phyloP scores from a whole-genome alignment of 148 eudicot genomes.

The Rhododendron ovatum region DNA sequence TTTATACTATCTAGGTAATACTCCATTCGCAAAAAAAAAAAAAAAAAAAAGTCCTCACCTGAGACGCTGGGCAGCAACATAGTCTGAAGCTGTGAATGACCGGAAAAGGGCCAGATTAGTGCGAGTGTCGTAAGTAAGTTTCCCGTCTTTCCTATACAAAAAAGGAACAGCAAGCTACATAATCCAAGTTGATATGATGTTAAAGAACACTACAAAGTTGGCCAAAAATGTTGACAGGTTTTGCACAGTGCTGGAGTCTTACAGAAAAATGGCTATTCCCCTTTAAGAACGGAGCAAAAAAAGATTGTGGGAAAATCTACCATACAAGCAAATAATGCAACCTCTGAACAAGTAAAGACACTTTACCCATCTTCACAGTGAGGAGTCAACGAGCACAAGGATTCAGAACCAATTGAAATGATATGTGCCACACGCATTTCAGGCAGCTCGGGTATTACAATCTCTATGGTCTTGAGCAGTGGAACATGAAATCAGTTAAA shows the following conservation, averaged over 20 bases:
- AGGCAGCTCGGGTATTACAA: conserved; percentile 76
- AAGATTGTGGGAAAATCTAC: neutral
- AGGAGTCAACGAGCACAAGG: conserved; percentile 53
- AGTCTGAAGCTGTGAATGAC: conserved; percentile 79
- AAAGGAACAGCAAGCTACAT: conserved; percentile 5
- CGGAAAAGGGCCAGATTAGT: conserved; percentile 72
- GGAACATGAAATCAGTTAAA: conserved; percentile 11
- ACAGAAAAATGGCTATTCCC: neutral
- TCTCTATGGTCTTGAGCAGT: conserved; percentile 58
- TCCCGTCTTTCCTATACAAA: conserved; percentile 42
- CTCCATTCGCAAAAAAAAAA: neutral
- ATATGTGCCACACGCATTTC: conserved; percentile 89
- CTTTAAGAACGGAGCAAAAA: neutral
- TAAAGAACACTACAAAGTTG: neutral
- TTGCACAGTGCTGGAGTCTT: neutral
- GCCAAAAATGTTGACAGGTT: neutral
- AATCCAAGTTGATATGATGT: neutral
- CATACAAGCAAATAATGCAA: neutral
- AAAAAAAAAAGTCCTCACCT: conserved; percentile 33
- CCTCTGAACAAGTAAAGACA: conserved; percentile 9
- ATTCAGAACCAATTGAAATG: conserved; percentile 90
- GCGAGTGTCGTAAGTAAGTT: conserved; percentile 75
- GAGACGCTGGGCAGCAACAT: conserved; percentile 81
- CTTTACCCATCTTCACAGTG: conserved; percentile 78
- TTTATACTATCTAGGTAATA: neutral